Evolutionary conservation across 495 filamentous ascomycete genomes (phyloP).

Genomic region (Aspergillus taichungensis): DNA sequence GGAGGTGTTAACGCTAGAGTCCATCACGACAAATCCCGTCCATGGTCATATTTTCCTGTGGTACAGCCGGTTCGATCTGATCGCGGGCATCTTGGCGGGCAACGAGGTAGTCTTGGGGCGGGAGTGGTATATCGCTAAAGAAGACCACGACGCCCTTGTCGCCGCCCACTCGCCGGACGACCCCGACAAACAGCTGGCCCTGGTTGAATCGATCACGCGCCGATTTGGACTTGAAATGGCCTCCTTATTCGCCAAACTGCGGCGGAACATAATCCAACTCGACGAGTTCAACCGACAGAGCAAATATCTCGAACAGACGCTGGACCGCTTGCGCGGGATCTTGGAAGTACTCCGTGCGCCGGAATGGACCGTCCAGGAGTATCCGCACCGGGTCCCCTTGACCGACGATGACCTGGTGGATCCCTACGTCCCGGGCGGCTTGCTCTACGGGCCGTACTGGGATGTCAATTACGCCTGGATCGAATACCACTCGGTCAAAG

Average conservation of each 20-base stretch:
- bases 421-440: slow-evolving; percentile 55
- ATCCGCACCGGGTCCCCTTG: slow-evolving; percentile 40
- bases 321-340: slow-evolving; percentile 47
- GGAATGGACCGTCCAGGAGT: slow-evolving; percentile 49
- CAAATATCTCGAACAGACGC: slow-evolving; percentile 40
- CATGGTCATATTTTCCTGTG: slow-evolving; percentile 67
- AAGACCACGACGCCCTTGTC: slow-evolving; percentile 53
- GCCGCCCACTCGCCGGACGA: slow-evolving; percentile 52
- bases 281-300: slow-evolving; percentile 59
- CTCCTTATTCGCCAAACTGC: slow-evolving; percentile 59
- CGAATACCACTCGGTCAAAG: slow-evolving; percentile 67
- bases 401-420: slow-evolving; percentile 59
- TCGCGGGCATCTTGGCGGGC: slow-evolving; percentile 73
- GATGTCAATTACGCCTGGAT: slow-evolving; percentile 62
- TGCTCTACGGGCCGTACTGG: slow-evolving; percentile 64
- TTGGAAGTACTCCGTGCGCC: slow-evolving; percentile 53
- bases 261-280: slow-evolving; percentile 52
- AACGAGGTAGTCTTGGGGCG: slow-evolving; percentile 62
- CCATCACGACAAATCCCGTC: slow-evolving; percentile 58
- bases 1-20: slow-evolving; percentile 67
- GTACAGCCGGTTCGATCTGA: slow-evolving; percentile 86
- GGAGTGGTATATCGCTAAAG: slow-evolving; percentile 68
- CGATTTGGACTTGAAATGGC: slow-evolving; percentile 75
- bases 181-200: slow-evolving; percentile 55
- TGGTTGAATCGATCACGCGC: slow-evolving; percentile 54